These are phyloP conservation scores for Microbotryum lychnidis-dioicae DNA, from an alignment of 1,284 basidiomycete species.

Conservation along the genomic window DNA sequence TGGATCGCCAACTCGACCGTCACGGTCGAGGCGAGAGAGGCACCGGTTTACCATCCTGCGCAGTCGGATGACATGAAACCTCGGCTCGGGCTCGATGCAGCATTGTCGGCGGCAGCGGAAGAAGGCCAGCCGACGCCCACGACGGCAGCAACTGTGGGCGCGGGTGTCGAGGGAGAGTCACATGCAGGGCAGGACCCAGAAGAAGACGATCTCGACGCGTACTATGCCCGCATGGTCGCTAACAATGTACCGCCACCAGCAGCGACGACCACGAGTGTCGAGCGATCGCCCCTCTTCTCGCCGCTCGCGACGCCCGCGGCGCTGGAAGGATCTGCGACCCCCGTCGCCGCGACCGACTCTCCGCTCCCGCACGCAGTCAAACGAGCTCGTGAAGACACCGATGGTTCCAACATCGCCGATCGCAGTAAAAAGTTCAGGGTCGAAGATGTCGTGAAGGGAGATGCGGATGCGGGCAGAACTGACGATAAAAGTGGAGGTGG, in stretches of 20 bases:
- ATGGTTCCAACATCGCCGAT: not conserved
- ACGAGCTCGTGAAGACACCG: not conserved
- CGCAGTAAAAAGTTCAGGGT: not conserved
- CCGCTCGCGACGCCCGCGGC: not conserved
- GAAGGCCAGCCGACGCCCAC: no score
- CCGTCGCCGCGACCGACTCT: not conserved
- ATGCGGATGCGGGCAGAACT: not conserved
- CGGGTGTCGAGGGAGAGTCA: no score
- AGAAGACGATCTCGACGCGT: constrained; percentile 31
- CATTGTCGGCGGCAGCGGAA: no score
- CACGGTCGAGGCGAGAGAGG: constrained; percentile 73
- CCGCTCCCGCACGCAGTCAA: not conserved
- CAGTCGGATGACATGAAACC: no score
- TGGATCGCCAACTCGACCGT: constrained; percentile 96
- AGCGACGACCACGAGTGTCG: not conserved
- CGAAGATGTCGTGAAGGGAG: not conserved
- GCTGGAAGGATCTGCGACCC: not conserved
- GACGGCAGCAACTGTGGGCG: no score
- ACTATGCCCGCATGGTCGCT: constrained; percentile 30
- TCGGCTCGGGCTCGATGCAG: no score
- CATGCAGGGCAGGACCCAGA: not conserved
- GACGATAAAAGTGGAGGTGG: constrained; percentile 2
- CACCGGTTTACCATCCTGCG: constrained; percentile 9
- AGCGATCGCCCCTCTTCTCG: not conserved
- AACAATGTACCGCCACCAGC: not conserved